A percentile compares a stretch with the other conserved stretches of the same genome.
These are phyloP conservation scores for Delonix regia DNA, from an alignment of 306 rosid species.

Conservation along the genomic window DNA sequence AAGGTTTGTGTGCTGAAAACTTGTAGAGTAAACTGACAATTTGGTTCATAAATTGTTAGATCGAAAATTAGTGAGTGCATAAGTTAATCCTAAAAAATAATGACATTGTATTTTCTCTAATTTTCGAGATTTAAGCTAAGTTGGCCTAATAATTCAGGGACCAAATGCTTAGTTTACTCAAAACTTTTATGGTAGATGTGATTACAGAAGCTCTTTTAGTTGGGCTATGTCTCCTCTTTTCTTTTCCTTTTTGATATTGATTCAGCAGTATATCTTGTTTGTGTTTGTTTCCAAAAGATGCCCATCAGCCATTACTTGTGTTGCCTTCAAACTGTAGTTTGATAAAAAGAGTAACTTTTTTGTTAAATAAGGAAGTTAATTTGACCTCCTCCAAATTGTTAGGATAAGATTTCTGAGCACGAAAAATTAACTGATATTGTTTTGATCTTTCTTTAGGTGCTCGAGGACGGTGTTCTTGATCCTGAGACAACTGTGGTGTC, in stretches of 20 bases:
- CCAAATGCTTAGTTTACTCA: not conserved
- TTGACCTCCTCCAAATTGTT: not conserved
- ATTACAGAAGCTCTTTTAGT: not conserved
- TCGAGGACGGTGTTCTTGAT: conserved; percentile 98
- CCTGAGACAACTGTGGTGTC: conserved; percentile 98
- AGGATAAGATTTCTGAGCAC: not conserved
- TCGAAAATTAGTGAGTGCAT: not conserved
- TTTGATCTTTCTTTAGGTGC: conserved; percentile 61
- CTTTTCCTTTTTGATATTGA: not conserved
- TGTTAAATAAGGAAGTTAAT: not conserved
- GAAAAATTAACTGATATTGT: not conserved
- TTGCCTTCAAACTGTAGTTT: not conserved
- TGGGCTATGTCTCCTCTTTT: not conserved
- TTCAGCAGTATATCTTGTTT: not conserved
- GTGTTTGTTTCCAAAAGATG: conserved; percentile 13
- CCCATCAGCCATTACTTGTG: not conserved
- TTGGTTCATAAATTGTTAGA: not conserved
- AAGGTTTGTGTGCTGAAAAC: conserved; percentile 56
- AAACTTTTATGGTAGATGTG: not conserved
- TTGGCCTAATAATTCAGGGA: not conserved
- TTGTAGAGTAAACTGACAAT: not conserved
- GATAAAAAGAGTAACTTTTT: not conserved
- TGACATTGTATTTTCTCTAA: not conserved
- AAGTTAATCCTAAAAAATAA: not conserved
- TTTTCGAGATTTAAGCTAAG: not conserved